Evolutionary conservation across 768 basidiomycete species (phyloP).

Genomic region (Ramaria sp.): DNA sequence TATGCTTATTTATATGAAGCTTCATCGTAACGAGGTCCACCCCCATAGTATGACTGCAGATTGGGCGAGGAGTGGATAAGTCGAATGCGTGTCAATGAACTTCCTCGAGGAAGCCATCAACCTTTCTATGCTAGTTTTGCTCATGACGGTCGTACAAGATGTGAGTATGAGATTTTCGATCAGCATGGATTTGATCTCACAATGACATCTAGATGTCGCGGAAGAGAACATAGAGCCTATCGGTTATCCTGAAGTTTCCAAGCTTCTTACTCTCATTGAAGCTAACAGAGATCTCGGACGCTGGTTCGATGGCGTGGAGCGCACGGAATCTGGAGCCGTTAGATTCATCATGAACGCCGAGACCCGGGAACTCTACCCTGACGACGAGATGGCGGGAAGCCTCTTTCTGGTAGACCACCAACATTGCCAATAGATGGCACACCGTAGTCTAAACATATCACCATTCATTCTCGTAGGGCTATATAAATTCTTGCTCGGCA

Average conservation of each 20-base stretch:
- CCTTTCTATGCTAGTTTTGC: slow-evolving; percentile 36
- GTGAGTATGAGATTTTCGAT: slow-evolving; percentile 19
- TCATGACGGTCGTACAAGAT: slow-evolving; percentile 25
- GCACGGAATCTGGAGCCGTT: slow-evolving; percentile 19
- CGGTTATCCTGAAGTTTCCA: slow-evolving; percentile 12
- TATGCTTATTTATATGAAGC: neutral
- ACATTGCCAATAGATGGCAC: too few species aligned
- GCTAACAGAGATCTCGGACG: slow-evolving; percentile 20
- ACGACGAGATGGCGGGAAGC: slow-evolving; percentile 30
- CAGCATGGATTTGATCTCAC: slow-evolving; percentile 8
- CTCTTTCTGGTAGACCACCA: neutral
- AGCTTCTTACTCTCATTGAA: slow-evolving; percentile 17
- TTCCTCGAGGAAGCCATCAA: slow-evolving; percentile 32
- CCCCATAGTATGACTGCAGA: slow-evolving; percentile 20
- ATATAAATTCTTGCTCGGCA: too few species aligned
- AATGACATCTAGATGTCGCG: slow-evolving; percentile 21
- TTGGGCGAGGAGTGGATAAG: slow-evolving; percentile 32
- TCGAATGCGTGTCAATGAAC: slow-evolving; percentile 30
- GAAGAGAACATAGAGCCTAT: slow-evolving; percentile 24
- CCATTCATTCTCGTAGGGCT: too few species aligned
- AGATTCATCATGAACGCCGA: slow-evolving; percentile 34
- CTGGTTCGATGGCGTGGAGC: slow-evolving; percentile 26
- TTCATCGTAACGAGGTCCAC: neutral
- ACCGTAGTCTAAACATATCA: too few species aligned
- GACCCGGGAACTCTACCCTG: slow-evolving; percentile 30